These are phyloP conservation scores for Argentina anserina DNA, from an alignment of 306 rosid genomes.

Conservation along the genomic window DNA sequence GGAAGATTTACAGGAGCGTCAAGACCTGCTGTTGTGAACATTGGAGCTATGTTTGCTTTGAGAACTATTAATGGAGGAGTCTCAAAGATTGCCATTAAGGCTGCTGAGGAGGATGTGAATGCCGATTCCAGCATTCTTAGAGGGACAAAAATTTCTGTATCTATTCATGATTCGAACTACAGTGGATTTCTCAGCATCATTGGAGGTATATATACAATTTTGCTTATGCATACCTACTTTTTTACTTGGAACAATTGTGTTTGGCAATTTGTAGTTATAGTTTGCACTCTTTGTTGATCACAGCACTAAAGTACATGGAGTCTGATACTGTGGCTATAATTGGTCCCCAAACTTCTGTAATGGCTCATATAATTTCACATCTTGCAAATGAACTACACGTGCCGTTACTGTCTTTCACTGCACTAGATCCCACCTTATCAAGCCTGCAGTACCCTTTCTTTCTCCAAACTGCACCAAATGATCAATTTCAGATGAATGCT, in stretches of 20 bases:
- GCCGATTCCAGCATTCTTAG: conserved; percentile 46
- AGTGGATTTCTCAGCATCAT: conserved; percentile 52
- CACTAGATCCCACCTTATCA: conserved; percentile 43
- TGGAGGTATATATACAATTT: conserved; percentile 37
- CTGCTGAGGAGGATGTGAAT: conserved; percentile 49
- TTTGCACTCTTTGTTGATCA: conserved; percentile 3
- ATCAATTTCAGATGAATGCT: conserved; percentile 50
- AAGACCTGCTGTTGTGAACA: conserved; percentile 34
- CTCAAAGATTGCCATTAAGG: conserved; percentile 40
- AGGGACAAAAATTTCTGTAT: conserved; percentile 40
- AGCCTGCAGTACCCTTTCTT: conserved; percentile 49
- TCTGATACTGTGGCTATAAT: conserved; percentile 42
- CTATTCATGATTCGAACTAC: conserved; percentile 36
- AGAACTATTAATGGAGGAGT: conserved; percentile 43
- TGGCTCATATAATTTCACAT: conserved; percentile 47
- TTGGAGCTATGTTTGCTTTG: conserved; percentile 43
- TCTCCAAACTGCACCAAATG: conserved; percentile 57
- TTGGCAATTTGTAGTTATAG: background rate
- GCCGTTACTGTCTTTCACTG: conserved; percentile 48
- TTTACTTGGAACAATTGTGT: background rate
- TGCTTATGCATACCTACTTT: background rate
- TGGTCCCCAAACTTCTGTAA: conserved; percentile 47
- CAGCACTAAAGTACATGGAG: conserved; percentile 47
- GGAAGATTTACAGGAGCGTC: conserved; percentile 31
- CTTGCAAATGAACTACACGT: conserved; percentile 49